Evolutionary conservation across 192 early-diverging fungal genomes (phyloP), one percentile per base, ranked within the genome.

Genomic region (Linnemannia zychae): DNA sequence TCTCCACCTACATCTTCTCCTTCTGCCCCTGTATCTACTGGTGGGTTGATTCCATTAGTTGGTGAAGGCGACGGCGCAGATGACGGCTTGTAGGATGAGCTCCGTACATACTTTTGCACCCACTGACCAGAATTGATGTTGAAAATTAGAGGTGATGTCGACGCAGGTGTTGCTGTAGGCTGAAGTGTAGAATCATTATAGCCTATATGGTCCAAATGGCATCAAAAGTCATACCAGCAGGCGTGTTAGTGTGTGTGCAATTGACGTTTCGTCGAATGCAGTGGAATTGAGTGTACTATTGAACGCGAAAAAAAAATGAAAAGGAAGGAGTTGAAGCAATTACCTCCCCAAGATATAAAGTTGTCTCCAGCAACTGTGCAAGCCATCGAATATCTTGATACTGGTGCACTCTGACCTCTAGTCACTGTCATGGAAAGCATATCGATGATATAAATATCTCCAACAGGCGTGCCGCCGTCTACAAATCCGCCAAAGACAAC

Each of bases 311-410:
- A 44, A 9, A 44, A 9, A 44, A 3, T 6, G 9, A 44, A 44
- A 44, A 44, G 9, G 40, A 44, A 52, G 22, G 18, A 24, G n/a
- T 24, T 31, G 28, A 13, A 28, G 31, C 24, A 20, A 7, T 68
- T 68, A 68, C 67, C 67, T 68, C 36, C 67, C 67, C 67, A 68
- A 31, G 38, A 34, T 7, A 68, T 22, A 40, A 68, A 68, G 36
- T 68, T 68, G 31, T 68, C 67, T 38, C 67, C 67, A n/a, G 67
- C 34, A 22, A 68, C 67, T 7, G 67, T 7, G 38, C 67, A 68
- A 3, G 67, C 67, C 67, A 68, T 68, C 6, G 20, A 34, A 4
- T 18, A 22, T 18, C 36, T 63, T 22, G 57, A n/a, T 13, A 31
- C 24, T 3, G 57, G 57, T 31, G 57, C 57, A 31, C 28, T 24